phyloP scores from a whole-genome alignment of 345 rosid species.

The Salix brachista region DNA sequence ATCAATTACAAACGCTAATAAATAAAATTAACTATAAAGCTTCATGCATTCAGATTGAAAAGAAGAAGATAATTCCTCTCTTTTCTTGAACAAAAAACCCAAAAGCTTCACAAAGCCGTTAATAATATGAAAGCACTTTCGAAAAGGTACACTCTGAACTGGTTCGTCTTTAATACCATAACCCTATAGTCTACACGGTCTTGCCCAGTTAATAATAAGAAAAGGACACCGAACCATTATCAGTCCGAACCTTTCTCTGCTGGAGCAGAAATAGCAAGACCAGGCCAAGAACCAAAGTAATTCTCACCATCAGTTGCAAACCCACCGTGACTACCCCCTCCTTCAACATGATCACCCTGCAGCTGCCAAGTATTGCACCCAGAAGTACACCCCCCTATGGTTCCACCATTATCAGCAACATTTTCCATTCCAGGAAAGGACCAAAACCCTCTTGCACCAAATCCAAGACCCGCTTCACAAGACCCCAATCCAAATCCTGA shows the following conservation, averaged over 20 bases:
- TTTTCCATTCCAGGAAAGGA: constrained; percentile 31
- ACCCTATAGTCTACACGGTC: neutral
- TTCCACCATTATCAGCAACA: constrained; percentile 8
- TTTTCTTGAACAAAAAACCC: neutral
- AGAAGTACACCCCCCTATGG: constrained; percentile 6
- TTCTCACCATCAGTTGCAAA: constrained; percentile 33
- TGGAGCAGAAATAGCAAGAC: constrained; percentile 46
- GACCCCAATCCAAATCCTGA: constrained; percentile 23
- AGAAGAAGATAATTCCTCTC: neutral
- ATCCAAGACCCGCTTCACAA: constrained; percentile 39
- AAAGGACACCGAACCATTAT: neutral
- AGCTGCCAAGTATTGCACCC: constrained; percentile 43
- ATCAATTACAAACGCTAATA: neutral
- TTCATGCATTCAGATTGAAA: neutral
- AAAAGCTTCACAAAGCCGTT: constrained; percentile 7
- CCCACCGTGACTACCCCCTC: constrained; percentile 13
- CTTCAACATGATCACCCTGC: constrained; percentile 18
- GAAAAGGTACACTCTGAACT: neutral
- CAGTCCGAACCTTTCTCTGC: constrained; percentile 48
- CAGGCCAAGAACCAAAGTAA: constrained; percentile 43
- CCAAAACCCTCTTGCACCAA: constrained; percentile 35
- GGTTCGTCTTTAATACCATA: neutral
- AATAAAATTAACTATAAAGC: neutral
- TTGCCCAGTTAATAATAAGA: neutral
- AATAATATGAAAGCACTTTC: constrained; percentile 8